Conservation (phyloP, 2,329 filamentous ascomycete species). For the Pyrenophora graminea region DNA sequence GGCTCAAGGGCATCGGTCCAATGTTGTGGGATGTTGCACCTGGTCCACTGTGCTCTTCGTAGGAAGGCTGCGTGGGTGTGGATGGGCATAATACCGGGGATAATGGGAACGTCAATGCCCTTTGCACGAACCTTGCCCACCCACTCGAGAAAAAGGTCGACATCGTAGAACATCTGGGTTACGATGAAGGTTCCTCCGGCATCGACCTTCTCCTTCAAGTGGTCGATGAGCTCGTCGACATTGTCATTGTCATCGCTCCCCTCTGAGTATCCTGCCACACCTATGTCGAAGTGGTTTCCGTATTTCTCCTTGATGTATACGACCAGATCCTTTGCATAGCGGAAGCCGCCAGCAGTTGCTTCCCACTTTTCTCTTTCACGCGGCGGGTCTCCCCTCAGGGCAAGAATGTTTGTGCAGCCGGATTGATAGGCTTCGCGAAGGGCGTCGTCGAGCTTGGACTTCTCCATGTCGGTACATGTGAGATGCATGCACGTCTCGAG, state of each 20-base stretch:
- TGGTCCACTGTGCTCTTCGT: conserved; percentile 87
- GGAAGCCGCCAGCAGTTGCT: conserved; percentile 82
- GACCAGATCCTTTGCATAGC: conserved; percentile 89
- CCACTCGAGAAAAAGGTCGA: conserved; percentile 92
- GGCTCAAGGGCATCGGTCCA: conserved; percentile 86
- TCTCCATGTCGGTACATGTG: conserved; percentile 97
- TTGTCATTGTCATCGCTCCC: conserved; percentile 92
- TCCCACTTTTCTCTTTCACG: conserved; percentile 94
- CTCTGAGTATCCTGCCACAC: conserved; percentile 94
- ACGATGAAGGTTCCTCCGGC: conserved; percentile 92
- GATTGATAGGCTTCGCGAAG: conserved; percentile 87
- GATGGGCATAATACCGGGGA: conserved; percentile 91
- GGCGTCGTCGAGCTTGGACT: conserved; percentile 86
- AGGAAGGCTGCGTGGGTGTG: conserved; percentile 93
- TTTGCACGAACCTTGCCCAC: conserved; percentile 80
- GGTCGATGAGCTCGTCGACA: conserved; percentile 81
- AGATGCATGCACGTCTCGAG: conserved; percentile 99
- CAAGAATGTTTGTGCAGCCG: conserved; percentile 96
- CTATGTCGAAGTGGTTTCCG: conserved; percentile 93
- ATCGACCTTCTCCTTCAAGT: conserved; percentile 96
- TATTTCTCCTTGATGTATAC: conserved; percentile 79
- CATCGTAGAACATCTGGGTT: conserved; percentile 99
- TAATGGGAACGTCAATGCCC: conserved; percentile 81
- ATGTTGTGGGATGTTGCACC: conserved; percentile 76
- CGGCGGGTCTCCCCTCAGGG: conserved; percentile 89